phyloP scores from a whole-genome alignment of 2,329 filamentous ascomycete species.

The Microdochium paspali region DNA sequence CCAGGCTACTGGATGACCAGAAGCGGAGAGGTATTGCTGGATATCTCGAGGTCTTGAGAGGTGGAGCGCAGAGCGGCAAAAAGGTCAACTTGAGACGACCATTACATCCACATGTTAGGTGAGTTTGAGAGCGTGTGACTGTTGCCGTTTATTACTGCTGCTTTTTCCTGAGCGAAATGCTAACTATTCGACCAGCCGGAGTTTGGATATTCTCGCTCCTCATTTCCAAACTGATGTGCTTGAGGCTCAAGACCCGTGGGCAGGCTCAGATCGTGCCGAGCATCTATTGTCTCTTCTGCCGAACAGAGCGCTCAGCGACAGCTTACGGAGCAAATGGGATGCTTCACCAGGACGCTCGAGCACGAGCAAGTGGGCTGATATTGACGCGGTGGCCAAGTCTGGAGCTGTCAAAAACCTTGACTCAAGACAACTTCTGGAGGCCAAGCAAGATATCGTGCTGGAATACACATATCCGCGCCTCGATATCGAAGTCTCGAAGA shows the following conservation, averaged over 20 bases:
- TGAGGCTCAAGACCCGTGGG: constrained; percentile 78
- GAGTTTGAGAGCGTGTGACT: constrained; percentile 16
- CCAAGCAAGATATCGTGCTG: constrained; percentile 90
- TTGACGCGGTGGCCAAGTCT: constrained; percentile 73
- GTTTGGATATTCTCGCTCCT: constrained; percentile 71
- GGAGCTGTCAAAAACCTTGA: constrained; percentile 67
- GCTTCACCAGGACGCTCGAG: constrained; percentile 70
- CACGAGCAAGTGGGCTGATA: constrained; percentile 84
- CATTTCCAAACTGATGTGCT: constrained; percentile 82
- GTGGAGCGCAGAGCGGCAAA: constrained; percentile 77
- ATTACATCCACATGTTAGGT: constrained; percentile 80
- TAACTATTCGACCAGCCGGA: constrained; percentile 45
- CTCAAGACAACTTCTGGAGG: constrained; percentile 64
- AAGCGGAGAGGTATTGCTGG: constrained; percentile 77
- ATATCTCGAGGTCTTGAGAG: constrained; percentile 84
- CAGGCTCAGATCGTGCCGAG: constrained; percentile 57
- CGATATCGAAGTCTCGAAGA: constrained; percentile 95
- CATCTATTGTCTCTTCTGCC: constrained; percentile 79
- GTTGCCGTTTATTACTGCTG: not conserved
- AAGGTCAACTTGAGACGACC: constrained; percentile 77
- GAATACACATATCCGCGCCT: constrained; percentile 97
- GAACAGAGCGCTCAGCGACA: constrained; percentile 66
- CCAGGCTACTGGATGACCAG: constrained; percentile 74
- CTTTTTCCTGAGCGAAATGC: constrained; percentile 2
- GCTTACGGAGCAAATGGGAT: constrained; percentile 84